Conservation (phyloP, 345 rosid species). For the Reutealis trisperma region DNA sequence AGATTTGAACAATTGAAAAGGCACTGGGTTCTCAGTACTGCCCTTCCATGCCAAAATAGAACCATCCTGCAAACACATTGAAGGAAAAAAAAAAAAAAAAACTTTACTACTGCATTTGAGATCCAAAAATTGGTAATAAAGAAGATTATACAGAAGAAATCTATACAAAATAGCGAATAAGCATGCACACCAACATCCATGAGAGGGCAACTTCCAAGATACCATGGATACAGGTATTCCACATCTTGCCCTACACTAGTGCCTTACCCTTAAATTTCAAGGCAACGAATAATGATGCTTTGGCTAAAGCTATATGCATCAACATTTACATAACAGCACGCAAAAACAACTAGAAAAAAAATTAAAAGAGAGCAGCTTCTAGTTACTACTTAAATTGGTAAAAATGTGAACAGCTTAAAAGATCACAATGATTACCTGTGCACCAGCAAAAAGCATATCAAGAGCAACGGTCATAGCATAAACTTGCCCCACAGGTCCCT, state of each 20-base stretch:
- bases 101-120: not conserved
- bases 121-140: not conserved
- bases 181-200: not conserved
- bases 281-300: not conserved
- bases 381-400: too few relatives aligned
- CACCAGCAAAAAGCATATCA: conserved; percentile 60
- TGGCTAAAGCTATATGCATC: not conserved
- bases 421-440: conserved; percentile 40
- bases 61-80: conserved; percentile 45
- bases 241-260: not conserved
- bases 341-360: not conserved
- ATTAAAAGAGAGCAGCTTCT: too few relatives aligned
- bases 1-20: conserved; percentile 36
- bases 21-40: conserved; percentile 31
- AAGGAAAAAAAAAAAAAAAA: not conserved
- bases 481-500: conserved; percentile 51
- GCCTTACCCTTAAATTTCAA: not conserved
- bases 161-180: too few relatives aligned
- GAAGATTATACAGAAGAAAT: not conserved
- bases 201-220: not conserved
- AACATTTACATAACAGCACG: not conserved
- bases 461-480: conserved; percentile 40
- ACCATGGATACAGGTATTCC: not conserved
- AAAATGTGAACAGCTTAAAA: not conserved
- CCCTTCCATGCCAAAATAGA: conserved; percentile 51